Conservation (phyloP, 208 protist species). For the Acanthamoeba lenticulata region DNA sequence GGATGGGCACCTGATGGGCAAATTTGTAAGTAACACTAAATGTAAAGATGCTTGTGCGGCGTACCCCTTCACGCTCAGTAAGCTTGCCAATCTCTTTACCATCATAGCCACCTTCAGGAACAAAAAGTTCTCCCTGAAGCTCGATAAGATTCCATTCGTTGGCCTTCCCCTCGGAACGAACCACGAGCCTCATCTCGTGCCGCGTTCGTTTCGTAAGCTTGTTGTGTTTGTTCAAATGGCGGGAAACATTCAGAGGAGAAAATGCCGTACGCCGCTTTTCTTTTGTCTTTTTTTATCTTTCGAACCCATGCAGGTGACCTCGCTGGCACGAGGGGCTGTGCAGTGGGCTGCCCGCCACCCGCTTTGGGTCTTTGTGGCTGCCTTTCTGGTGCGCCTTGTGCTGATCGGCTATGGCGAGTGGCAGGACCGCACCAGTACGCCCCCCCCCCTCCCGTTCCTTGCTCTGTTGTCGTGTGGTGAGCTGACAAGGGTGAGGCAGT, state of each 20-base stretch:
- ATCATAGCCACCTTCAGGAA: not conserved
- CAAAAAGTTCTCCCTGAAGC: constrained; percentile 27
- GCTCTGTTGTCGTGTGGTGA: not conserved
- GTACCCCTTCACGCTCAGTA: constrained; percentile 25
- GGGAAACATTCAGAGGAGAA: too few species aligned
- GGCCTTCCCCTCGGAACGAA: constrained; percentile 16
- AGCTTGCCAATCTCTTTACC: constrained; percentile 56
- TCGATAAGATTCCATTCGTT: constrained; percentile 47
- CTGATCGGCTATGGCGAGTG: constrained; percentile 39
- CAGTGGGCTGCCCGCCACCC: not conserved
- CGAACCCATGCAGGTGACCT: not conserved
- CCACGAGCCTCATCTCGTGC: constrained; percentile 7
- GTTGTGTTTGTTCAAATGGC: not conserved
- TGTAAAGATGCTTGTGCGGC: not conserved
- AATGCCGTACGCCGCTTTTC: not conserved
- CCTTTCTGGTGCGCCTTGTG: not conserved
- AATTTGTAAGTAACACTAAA: not conserved
- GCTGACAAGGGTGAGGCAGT: not conserved
- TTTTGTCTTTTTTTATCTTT: too few species aligned
- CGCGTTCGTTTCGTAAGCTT: not conserved
- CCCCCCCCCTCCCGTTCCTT: not conserved
- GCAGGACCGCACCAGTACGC: constrained; percentile 46
- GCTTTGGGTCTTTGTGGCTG: not conserved
- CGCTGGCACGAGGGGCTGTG: not conserved
- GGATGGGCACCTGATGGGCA: constrained; percentile 2